Evolutionary conservation across 805 yeast species (phyloP).

Genomic region (Danielia reshetovae): DNA sequence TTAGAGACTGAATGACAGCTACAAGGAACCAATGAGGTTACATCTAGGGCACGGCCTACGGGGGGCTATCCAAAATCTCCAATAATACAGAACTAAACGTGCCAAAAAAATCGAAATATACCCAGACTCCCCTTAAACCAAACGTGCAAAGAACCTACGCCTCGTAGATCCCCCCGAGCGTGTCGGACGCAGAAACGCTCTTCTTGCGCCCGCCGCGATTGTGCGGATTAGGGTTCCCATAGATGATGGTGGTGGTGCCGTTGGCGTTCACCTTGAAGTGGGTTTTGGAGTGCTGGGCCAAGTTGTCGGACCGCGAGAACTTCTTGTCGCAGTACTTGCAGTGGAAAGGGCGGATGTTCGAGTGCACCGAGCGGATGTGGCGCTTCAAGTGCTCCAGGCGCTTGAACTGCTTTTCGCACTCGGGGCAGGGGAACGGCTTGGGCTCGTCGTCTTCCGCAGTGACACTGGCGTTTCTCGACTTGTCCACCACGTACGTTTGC

Average conservation of each 20-base stretch:
- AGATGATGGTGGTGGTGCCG: conserved; percentile 20
- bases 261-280: conserved; percentile 32
- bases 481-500: background rate
- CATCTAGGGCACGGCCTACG: no score
- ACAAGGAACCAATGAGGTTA: no score
- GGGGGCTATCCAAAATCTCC: no score
- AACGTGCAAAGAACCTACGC: no score
- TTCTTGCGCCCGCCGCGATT: conserved; percentile 16
- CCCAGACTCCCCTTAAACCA: no score
- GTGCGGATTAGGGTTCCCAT: conserved; percentile 15
- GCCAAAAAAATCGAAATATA: no score
- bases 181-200: conserved; percentile 6
- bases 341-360: conserved; percentile 42
- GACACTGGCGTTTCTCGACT: background rate
- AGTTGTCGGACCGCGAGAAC: conserved; percentile 39
- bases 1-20: no score
- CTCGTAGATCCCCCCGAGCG: background rate
- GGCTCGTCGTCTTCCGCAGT: conserved; percentile 12
- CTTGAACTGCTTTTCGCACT: conserved; percentile 41
- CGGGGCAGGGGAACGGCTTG: conserved; percentile 36
- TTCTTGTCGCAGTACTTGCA: conserved; percentile 44
- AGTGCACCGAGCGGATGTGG: conserved; percentile 41
- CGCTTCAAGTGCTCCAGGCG: conserved; percentile 42
- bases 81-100: no score
- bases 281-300: conserved; percentile 43